These are phyloP conservation scores for Lonicera japonica DNA, from an alignment of 129 eudicot species.

Conservation along the genomic window DNA sequence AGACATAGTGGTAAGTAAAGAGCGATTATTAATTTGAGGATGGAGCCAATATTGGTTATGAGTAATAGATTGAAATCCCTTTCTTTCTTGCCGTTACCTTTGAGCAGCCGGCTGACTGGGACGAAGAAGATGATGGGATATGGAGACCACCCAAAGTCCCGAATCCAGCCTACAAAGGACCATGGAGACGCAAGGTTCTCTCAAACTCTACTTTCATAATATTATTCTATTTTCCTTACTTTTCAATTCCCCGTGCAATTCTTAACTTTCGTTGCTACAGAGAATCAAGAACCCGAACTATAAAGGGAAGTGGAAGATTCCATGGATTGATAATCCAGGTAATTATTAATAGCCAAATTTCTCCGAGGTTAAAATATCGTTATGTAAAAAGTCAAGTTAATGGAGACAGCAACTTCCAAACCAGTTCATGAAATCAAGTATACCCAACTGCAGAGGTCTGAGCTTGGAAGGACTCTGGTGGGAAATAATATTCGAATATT, in stretches of 20 bases:
- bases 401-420: neutral
- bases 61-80: neutral
- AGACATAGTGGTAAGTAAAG: too few relatives aligned
- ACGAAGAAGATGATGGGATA: slow-evolving; percentile 59
- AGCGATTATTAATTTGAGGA: too few relatives aligned
- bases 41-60: neutral
- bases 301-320: slow-evolving; percentile 64
- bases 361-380: neutral
- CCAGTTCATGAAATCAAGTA: too few relatives aligned
- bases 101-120: slow-evolving; percentile 52
- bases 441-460: too few relatives aligned
- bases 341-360: neutral
- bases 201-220: neutral
- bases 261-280: slow-evolving; percentile 17
- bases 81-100: neutral
- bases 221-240: neutral
- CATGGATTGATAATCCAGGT: slow-evolving; percentile 64
- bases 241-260: neutral
- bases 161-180: slow-evolving; percentile 57
- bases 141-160: slow-evolving; percentile 49
- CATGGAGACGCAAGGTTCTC: slow-evolving; percentile 50
- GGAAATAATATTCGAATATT: too few relatives aligned
- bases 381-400: neutral
- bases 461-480: too few relatives aligned
- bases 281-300: slow-evolving; percentile 62